These are phyloP conservation scores for Viola pubescens DNA, from an alignment of 441 rosid genomes.

Conservation along the genomic window DNA sequence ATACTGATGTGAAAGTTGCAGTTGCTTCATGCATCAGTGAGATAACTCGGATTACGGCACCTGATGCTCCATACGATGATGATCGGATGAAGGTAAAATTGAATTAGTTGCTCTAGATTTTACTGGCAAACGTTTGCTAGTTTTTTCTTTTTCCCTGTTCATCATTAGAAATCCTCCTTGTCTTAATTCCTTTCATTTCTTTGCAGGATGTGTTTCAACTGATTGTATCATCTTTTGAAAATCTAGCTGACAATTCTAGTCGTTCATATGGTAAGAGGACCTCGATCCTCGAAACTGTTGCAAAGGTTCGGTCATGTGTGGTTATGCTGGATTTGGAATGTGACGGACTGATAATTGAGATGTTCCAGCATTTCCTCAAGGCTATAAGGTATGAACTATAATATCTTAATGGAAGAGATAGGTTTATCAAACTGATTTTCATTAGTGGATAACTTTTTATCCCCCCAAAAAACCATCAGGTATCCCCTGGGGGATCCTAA, in stretches of 20 bases:
- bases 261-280: conserved; percentile 63
- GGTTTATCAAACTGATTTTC: too few species aligned
- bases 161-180: background rate
- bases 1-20: conserved; percentile 73
- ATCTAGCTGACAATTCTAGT: conserved; percentile 60
- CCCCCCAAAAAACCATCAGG: too few species aligned
- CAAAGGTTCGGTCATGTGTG: conserved; percentile 91
- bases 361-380: conserved; percentile 59
- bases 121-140: background rate
- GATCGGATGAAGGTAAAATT: conserved; percentile 74
- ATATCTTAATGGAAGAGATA: background rate
- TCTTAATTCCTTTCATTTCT: background rate
- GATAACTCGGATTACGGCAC: conserved; percentile 97
- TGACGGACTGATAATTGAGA: conserved; percentile 67
- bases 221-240: conserved; percentile 65
- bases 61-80: conserved; percentile 96
- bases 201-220: conserved; percentile 32
- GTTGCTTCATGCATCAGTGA: conserved; percentile 97
- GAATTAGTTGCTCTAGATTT: conserved; percentile 7
- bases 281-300: conserved; percentile 89
- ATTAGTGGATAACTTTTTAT: too few species aligned
- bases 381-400: conserved; percentile 5
- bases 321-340: conserved; percentile 99
- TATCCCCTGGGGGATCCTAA: too few species aligned
- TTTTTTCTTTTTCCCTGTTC: background rate